Conservation (phyloP, 306 rosid species). For the Quercus engelmannii region DNA sequence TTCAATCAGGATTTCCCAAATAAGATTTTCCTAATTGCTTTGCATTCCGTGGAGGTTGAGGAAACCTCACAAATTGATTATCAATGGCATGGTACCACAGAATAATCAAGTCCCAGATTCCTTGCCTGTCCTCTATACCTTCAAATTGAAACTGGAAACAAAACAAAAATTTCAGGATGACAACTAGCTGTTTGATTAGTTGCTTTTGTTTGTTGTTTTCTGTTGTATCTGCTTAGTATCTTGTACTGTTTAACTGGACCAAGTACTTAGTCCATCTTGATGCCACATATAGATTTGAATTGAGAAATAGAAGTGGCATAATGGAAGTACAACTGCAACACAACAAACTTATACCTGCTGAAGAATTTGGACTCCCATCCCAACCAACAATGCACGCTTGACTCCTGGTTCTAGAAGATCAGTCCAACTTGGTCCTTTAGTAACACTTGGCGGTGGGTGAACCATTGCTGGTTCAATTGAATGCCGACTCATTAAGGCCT, state of each 20-base stretch:
- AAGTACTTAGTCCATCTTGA: neutral
- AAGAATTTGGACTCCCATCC: constrained; percentile 89
- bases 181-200: no score
- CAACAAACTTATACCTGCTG: constrained; percentile 63
- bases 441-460: constrained; percentile 33
- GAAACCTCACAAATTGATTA: no score
- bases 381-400: constrained; percentile 76
- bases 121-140: no score
- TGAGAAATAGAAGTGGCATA: neutral
- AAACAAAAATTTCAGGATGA: no score
- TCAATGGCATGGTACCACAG: no score
- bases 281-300: neutral
- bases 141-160: no score
- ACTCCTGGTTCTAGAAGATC: constrained; percentile 85
- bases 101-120: no score
- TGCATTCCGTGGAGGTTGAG: no score
- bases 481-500: constrained; percentile 55
- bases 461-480: constrained; percentile 73
- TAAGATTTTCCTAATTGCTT: no score
- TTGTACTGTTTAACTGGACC: neutral
- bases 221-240: no score
- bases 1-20: no score
- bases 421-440: constrained; percentile 46
- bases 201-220: no score
- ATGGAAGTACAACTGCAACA: neutral